Evolutionary conservation across 768 basidiomycete species (phyloP), one percentile per base, ranked within the genome.

Genomic region (Boletales sp.): DNA sequence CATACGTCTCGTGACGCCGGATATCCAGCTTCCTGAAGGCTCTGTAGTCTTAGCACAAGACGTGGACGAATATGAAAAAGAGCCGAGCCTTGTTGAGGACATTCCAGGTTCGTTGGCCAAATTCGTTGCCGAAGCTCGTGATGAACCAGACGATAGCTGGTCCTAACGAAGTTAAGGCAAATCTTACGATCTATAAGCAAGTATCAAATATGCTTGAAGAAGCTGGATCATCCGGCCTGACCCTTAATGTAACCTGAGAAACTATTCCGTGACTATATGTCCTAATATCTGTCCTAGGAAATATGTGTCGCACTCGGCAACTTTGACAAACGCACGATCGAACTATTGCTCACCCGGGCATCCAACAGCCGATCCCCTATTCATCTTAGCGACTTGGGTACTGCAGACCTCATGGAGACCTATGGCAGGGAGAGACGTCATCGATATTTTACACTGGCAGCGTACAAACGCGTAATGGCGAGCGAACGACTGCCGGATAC

Each of bases 351-450:
- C 31, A 75, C 77, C 14, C 81, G 87, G 39, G 80, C 87, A 18
- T 83, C 83, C 56, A 83, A 77, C 59, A 74, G 63, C 51, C 74
- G 73, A 10, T 82, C 84, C 13, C 91, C 91, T 5, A 52, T 78
- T 6, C 90, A 92, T 65, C 77, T 94, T 13, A 73, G 73, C 45
- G 87, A 93, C 64, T 72, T 89, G 36, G 77, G 82, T 25, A 79
- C 90, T 44, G 77, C 79, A 18, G 80, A 83, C 34, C 66, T 90
- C 28, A 85, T 86, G 77, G 94, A 96, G 69, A 90, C 82, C 1
- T 75, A 78, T 54, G 90, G 90, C 5, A 82, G 92, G 33, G 90
- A 97, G 70, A 84, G 92, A 28, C 86, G 91, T 19, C 82, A 91
- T 64, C 79, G 91, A 54, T 91, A 91, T 62, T 94, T 82, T 71